Base-by-base conservation (phyloP, 768 basidiomycete species). In the Pleurotus platypus region DNA sequence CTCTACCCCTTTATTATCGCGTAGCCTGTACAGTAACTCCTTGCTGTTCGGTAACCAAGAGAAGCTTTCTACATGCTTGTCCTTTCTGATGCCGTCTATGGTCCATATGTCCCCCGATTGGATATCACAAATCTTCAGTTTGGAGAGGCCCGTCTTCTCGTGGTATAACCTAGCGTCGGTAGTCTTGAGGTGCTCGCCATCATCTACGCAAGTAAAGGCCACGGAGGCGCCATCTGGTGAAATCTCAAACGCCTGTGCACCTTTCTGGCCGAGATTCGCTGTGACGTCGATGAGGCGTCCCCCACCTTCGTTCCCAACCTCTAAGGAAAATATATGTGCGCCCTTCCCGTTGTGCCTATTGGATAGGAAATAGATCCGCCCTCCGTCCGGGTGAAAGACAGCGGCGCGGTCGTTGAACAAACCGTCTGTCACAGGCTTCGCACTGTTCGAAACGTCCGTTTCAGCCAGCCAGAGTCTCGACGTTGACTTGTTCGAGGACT, bases 21-120 rank as follows among this genome's bases (percentile, higher is more conserved):
- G 64, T 57, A 71, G 38, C 35, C 72, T 68, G 46, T 70, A 73
- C 26, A 72, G 58, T 24, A 73, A 35, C 38, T 66, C 58, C 24
- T 60, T 63, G 58, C 72, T 66, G 57, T 72, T 65, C 20, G 69
- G 62, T 55, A 68, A 68, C 70, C 70, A 73, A 18, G 69, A 64
- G 40, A 63, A 64, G 51, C 63, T 64, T 61, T 73, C 72, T 4
- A 71, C 61, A 43, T 71, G 66, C 48, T 63, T 57, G 56, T 68
- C 67, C 16, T 56, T 56, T 26, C 66, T 63, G 5, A 69, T 55
- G 9, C 62, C 62, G 45, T 64, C 45, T n/a, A 67, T 13, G 30
- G 63, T 59, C 35, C 50, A 58, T 26, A 66, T 62, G 45, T 63
- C 49, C 13, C 62, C 58, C 11, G 64, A 67, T 22, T 51, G 58